Evolutionary conservation across 2,329 filamentous ascomycete species (phyloP), one percentile per base, ranked within the genome.

Genomic region (Cladophialophora immunda): DNA sequence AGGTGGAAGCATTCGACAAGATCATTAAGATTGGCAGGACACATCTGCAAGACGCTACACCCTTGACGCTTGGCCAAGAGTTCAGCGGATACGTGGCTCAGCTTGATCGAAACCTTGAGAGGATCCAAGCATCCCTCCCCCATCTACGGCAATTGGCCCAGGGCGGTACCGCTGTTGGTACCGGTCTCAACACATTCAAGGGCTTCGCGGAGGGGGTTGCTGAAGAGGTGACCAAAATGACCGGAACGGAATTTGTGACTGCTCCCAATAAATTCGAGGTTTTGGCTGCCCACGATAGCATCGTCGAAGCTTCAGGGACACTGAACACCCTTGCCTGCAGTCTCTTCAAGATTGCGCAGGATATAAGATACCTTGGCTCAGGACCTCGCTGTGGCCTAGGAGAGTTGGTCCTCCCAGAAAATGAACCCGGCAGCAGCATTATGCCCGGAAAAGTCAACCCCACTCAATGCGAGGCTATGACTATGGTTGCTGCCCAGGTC

Each of bases 381-480:
- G 95, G 95, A 17, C 95, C 95, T 64, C 93, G 95, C 67, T 98
- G 95, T 81, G 95, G 95, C 76, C 90, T 98, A 25, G 94, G 94
- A 72, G 95, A 99, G 84, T 88, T 99, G 70, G 87, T 88, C 76
- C 89, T 99, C 59, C 95, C 95, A 29, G 95, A 99, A 85, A 99
- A 99, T 83, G 95, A 99, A 85, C 95, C 95, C 36, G 94, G 94
- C 71, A 95, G 91, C 77, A 96, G 92, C 74, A 98, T 99, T 85
- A 99, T 99, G 95, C 95, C 95, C 53, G 95, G 95, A 77, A 99
- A 99, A 86, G 95, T 99, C 79, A 99, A 99, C 85, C 95, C 95
- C 34, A 99, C 95, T 34, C 95, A 99, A 83, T 97, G 93, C 82
- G 95, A 99, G 85, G 92, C 93, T 69, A 84, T 99, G 80, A 98